Evolutionary conservation across 192 early-diverging fungal species (phyloP).

Genomic region (Rhizophagus clarus): DNA sequence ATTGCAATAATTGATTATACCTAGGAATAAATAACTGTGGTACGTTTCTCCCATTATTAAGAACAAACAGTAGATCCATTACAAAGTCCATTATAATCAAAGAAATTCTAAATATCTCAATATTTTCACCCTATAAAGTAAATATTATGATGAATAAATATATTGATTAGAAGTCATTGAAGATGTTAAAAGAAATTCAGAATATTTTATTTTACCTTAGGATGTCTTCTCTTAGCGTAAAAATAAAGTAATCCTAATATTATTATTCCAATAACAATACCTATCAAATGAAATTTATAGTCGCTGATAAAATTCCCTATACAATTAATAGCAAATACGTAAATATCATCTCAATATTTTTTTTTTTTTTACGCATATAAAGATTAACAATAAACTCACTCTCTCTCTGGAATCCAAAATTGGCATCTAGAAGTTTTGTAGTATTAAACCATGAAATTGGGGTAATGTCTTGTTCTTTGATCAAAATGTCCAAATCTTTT

Average conservation of each 20-base stretch:
- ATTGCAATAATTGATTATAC: not conserved
- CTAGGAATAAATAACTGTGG: not conserved
- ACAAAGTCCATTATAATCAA: constrained; percentile 2
- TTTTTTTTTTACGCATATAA: too few relatives aligned
- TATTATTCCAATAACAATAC: not conserved
- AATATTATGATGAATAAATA: not conserved
- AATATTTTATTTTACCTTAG: not conserved
- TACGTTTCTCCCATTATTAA: not conserved
- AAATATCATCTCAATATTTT: not conserved
- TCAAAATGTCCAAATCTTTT: constrained; percentile 7
- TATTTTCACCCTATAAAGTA: not conserved
- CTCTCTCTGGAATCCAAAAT: not conserved
- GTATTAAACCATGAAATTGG: not conserved
- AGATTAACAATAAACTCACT: not conserved
- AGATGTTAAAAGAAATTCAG: not conserved
- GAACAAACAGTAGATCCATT: not conserved
- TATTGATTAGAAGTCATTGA: not conserved
- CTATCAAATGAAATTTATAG: not conserved
- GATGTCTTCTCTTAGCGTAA: not conserved
- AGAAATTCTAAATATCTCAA: not conserved
- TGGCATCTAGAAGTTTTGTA: not conserved
- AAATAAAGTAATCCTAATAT: not conserved
- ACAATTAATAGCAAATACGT: not conserved
- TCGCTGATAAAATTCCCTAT: not conserved
- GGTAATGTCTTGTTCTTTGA: not conserved